A percentile compares a stretch with the other conserved stretches of the same genome.
These are phyloP conservation scores for Fragilariopsis cylindrus DNA, from an alignment of 108 stramenopile genomes.

Conservation along the genomic window DNA sequence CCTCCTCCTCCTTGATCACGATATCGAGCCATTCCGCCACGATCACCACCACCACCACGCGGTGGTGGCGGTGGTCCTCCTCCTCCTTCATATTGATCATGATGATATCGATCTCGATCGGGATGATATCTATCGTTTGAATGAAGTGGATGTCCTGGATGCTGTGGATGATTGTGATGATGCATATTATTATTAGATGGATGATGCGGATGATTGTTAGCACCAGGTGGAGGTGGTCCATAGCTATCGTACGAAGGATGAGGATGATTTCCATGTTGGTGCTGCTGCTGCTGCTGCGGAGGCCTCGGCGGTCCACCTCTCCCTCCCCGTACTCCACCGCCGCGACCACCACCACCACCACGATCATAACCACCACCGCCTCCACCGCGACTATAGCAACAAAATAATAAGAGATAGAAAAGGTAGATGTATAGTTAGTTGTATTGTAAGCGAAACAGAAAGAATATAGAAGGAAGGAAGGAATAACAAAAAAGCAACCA, in stretches of 20 bases:
- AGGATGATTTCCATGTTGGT: background rate
- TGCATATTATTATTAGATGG: no score
- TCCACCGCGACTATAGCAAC: background rate
- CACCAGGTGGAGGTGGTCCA: slow-evolving; percentile 22
- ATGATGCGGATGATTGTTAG: no score
- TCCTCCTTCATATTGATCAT: background rate
- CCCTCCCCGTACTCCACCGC: background rate
- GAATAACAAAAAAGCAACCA: background rate
- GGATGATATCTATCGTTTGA: slow-evolving; percentile 15
- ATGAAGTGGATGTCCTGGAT: background rate
- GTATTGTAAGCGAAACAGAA: no score
- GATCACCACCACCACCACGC: background rate
- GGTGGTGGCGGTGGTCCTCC: no score
- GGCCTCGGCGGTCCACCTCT: no score
- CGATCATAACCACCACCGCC: background rate
- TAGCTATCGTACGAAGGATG: slow-evolving; percentile 15
- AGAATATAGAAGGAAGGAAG: background rate
- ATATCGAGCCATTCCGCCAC: background rate
- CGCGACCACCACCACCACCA: background rate
- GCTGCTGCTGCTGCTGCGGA: no score
- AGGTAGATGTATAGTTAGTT: background rate
- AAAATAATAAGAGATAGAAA: background rate
- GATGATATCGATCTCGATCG: slow-evolving; percentile 23
- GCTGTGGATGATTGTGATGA: background rate
- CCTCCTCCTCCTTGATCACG: slow-evolving; percentile 13